phyloP scores from a whole-genome alignment of 768 basidiomycete genomes.

The Lenzites betulinus region DNA sequence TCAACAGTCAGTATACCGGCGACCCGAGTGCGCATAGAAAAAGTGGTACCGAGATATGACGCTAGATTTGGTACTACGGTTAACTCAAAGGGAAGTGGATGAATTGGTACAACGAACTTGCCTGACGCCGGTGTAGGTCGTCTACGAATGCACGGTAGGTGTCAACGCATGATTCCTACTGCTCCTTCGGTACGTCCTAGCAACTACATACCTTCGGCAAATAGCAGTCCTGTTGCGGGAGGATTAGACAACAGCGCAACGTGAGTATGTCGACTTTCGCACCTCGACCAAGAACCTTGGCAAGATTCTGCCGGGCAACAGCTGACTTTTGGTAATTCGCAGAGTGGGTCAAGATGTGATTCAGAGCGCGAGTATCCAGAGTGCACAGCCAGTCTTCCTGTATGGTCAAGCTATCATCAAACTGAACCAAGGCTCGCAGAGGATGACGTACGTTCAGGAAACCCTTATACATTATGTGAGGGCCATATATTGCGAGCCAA shows the following conservation, averaged over 20 bases:
- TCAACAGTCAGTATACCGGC: no score
- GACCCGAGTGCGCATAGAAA: not conserved
- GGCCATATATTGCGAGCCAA: slow-evolving; percentile 53
- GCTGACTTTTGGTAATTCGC: slow-evolving; percentile 61
- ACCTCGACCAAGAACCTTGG: slow-evolving; percentile 47
- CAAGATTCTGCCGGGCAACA: slow-evolving; percentile 38
- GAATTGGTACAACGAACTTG: slow-evolving; percentile 6
- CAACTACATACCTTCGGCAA: slow-evolving; percentile 39
- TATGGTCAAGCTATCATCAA: not conserved
- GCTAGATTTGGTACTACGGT: not conserved
- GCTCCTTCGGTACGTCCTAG: not conserved
- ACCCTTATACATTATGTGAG: slow-evolving; percentile 45
- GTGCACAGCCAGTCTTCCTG: slow-evolving; percentile 14
- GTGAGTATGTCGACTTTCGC: slow-evolving; percentile 23
- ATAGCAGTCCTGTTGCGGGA: slow-evolving; percentile 28
- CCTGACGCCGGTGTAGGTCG: slow-evolving; percentile 43
- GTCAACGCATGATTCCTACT: no score
- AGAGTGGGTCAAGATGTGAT: slow-evolving; percentile 63
- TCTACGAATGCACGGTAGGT: slow-evolving; percentile 15
- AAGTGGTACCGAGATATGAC: slow-evolving; percentile 32
- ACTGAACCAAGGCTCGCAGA: not conserved
- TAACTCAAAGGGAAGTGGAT: not conserved
- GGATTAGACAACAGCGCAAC: no score
- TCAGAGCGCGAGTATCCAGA: slow-evolving; percentile 60
- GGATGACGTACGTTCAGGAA: slow-evolving; percentile 44